Evolutionary conservation across 768 basidiomycete species (phyloP).

Genomic region (Boletus rex-veris): DNA sequence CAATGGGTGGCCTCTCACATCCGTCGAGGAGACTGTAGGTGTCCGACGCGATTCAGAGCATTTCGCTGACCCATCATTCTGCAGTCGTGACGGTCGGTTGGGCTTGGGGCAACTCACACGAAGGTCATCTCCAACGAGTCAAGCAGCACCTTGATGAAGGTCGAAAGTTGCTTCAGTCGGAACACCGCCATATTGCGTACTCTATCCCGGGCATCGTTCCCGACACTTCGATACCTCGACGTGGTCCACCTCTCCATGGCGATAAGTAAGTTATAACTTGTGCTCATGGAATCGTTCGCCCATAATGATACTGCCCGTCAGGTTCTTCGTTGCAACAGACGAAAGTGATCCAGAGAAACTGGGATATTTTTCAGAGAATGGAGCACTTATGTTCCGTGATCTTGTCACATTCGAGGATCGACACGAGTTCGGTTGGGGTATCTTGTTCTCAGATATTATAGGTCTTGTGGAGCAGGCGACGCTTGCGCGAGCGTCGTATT

Average conservation of each 20-base stretch:
- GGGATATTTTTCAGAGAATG: constrained; percentile 27
- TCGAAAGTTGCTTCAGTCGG: constrained; percentile 23
- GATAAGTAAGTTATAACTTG: constrained; percentile 14
- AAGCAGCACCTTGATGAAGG: constrained; percentile 30
- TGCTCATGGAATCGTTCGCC: background rate
- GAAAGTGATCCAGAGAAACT: constrained; percentile 34
- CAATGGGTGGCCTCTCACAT: constrained; percentile 39
- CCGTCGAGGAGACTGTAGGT: constrained; percentile 39
- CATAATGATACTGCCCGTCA: background rate
- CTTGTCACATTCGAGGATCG: constrained; percentile 39
- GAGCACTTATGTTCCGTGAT: constrained; percentile 38
- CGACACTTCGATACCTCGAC: constrained; percentile 9
- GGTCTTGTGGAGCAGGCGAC: constrained; percentile 41
- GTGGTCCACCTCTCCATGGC: constrained; percentile 14
- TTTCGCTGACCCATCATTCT: background rate
- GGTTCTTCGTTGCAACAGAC: constrained; percentile 36
- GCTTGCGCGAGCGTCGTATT: constrained; percentile 34
- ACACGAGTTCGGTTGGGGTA: constrained; percentile 37
- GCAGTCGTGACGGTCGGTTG: constrained; percentile 30
- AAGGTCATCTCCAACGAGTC: constrained; percentile 34
- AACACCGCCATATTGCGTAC: constrained; percentile 13
- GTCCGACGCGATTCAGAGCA: background rate
- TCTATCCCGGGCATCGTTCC: constrained; percentile 14
- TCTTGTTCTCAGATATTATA: constrained; percentile 39
- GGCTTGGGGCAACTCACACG: constrained; percentile 30